These are phyloP conservation scores for Pseudogymnoascus sp. DNA, from an alignment of 2,329 filamentous ascomycete genomes.

Conservation along the genomic window DNA sequence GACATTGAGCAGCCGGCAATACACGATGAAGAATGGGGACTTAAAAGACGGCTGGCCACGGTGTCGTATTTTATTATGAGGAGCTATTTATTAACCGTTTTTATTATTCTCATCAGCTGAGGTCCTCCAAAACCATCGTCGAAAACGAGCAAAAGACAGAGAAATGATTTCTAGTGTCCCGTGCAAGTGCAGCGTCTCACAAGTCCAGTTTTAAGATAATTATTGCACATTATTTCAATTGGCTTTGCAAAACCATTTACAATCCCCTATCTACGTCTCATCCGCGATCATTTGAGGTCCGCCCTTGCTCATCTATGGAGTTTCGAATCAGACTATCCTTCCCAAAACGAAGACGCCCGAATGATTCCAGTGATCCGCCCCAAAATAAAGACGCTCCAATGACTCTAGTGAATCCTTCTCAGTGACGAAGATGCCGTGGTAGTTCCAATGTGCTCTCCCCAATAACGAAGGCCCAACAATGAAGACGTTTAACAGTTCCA, in stretches of 20 bases:
- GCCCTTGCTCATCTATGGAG: not conserved
- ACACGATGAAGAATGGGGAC: not conserved
- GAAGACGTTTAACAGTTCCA: not conserved
- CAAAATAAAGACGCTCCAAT: not conserved
- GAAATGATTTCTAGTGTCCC: not conserved
- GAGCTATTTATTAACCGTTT: not conserved
- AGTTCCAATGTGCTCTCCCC: not conserved
- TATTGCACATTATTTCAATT: not conserved
- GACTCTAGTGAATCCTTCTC: not conserved
- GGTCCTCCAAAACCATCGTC: not conserved
- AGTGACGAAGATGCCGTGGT: not conserved
- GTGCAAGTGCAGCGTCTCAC: slow-evolving; percentile 5
- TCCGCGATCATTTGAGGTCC: not conserved
- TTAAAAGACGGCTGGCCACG: not conserved
- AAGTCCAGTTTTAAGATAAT: not conserved
- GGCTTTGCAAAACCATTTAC: slow-evolving; percentile 2
- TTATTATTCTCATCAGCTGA: not conserved
- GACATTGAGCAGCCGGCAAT: not conserved
- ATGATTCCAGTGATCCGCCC: not conserved
- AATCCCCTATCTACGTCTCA: not conserved
- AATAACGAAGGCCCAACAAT: not conserved
- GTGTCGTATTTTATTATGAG: not conserved
- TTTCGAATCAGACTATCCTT: not conserved
- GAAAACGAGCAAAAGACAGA: not conserved
- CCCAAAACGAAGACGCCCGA: not conserved